These are phyloP conservation scores for Monilinia aucupariae DNA, from an alignment of 2,329 filamentous ascomycete species.

Conservation along the genomic window DNA sequence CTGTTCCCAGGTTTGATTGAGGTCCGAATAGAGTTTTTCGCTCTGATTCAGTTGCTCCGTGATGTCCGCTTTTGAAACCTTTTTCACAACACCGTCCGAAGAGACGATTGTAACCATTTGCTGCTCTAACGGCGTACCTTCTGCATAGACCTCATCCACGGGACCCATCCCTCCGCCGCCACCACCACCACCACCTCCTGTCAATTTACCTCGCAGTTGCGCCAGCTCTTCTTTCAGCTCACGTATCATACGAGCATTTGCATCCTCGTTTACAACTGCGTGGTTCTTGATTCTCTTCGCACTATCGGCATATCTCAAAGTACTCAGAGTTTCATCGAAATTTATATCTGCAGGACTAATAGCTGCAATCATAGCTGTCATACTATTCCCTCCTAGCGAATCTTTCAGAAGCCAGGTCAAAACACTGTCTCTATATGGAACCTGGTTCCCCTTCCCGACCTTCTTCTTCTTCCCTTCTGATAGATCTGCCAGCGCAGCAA, in stretches of 20 bases:
- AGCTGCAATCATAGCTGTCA: constrained; percentile 99
- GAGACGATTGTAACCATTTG: constrained; percentile 94
- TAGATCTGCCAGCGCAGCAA: constrained; percentile 87
- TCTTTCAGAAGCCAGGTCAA: constrained; percentile 97
- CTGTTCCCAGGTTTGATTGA: constrained; percentile 99
- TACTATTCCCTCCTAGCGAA: constrained; percentile 93
- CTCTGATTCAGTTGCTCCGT: constrained; percentile 93
- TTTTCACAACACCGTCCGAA: constrained; percentile 79
- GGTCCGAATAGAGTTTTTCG: constrained; percentile 89
- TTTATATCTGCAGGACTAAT: constrained; percentile 99
- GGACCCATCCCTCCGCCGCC: constrained; percentile 40
- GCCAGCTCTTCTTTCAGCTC: constrained; percentile 94
- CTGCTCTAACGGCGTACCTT: constrained; percentile 86
- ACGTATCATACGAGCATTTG: constrained; percentile 97
- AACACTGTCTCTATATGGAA: constrained; percentile 95
- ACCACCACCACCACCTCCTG: constrained; percentile 43
- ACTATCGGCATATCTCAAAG: constrained; percentile 91
- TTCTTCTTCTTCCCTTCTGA: constrained; percentile 81
- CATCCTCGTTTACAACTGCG: constrained; percentile 97
- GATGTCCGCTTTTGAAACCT: constrained; percentile 97
- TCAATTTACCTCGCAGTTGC: constrained; percentile 79
- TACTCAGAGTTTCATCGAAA: constrained; percentile 95
- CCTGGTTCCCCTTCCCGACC: constrained; percentile 63
- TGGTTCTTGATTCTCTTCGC: constrained; percentile 99
- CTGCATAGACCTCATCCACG: constrained; percentile 79